These are phyloP conservation scores for Paecilomyces sp. DNA, from an alignment of 2,329 filamentous ascomycete genomes.

Conservation along the genomic window DNA sequence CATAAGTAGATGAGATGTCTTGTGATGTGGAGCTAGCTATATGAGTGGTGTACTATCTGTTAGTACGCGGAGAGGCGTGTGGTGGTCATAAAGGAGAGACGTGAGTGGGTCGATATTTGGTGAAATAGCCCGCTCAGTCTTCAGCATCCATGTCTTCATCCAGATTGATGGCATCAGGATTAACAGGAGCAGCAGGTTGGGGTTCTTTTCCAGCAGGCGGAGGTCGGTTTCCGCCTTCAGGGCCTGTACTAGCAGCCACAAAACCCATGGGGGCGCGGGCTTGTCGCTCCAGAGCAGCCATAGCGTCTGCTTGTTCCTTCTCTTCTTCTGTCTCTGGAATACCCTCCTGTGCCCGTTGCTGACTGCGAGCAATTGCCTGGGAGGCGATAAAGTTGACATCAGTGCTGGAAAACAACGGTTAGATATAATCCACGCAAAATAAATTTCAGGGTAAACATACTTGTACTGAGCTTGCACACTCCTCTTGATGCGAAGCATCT, in stretches of 20 bases:
- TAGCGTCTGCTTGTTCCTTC: constrained; percentile 62
- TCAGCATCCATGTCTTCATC: constrained; percentile 49
- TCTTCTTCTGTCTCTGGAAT: constrained; percentile 25
- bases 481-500: constrained; percentile 96
- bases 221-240: constrained; percentile 53
- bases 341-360: constrained; percentile 45
- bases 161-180: constrained; percentile 83
- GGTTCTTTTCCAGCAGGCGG: constrained; percentile 23
- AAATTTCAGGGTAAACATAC: constrained; percentile 34
- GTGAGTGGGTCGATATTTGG: not conserved
- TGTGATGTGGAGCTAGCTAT: not conserved
- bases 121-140: constrained; percentile 5
- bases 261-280: constrained; percentile 85
- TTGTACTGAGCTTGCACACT: constrained; percentile 98
- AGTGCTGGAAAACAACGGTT: constrained; percentile 52
- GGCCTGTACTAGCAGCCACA: constrained; percentile 73
- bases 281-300: constrained; percentile 82
- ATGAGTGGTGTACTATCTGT: not conserved
- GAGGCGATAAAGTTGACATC: constrained; percentile 98
- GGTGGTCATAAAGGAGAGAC: not conserved
- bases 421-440: not conserved
- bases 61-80: not conserved
- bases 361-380: constrained; percentile 78
- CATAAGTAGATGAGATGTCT: not conserved
- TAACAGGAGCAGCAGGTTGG: constrained; percentile 45